Percentiles rank a stretch among this genome's conserved stretches.
Conservation (phyloP, 495 filamentous ascomycete species). For the Trichoderma erinaceum region DNA sequence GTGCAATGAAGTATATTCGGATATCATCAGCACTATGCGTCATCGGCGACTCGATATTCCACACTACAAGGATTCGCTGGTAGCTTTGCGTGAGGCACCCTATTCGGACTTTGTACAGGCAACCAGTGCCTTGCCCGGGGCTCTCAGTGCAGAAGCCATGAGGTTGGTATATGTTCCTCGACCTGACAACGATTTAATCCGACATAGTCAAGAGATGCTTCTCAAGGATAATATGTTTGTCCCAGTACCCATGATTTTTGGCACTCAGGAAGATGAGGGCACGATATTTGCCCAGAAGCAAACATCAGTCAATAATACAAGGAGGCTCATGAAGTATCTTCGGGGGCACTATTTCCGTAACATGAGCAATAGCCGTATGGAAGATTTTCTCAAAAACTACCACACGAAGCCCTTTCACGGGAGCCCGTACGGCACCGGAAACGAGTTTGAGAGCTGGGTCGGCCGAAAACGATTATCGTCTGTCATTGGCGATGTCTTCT, state of each 20-base stretch:
- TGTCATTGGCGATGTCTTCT: constrained; percentile 52
- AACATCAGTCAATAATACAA: constrained; percentile 41
- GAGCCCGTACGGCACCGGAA: constrained; percentile 48
- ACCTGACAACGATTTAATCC: constrained; percentile 41
- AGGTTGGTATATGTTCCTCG: constrained; percentile 26
- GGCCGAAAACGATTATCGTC: constrained; percentile 55
- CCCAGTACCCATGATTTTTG: constrained; percentile 32
- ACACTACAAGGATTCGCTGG: constrained; percentile 39
- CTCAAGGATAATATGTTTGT: constrained; percentile 29
- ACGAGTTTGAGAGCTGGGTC: constrained; percentile 49
- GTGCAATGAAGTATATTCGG: constrained; percentile 41
- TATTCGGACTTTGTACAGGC: constrained; percentile 47
- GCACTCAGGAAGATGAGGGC: constrained; percentile 37
- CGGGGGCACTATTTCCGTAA: constrained; percentile 36
- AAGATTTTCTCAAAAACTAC: constrained; percentile 41
- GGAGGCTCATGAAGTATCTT: constrained; percentile 42
- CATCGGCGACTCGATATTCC: too few relatives aligned
- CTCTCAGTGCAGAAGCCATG: constrained; percentile 36
- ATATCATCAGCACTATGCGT: too few relatives aligned
- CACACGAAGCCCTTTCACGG: constrained; percentile 33
- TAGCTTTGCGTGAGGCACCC: constrained; percentile 43
- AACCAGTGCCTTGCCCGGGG: constrained; percentile 44
- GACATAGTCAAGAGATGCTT: constrained; percentile 21
- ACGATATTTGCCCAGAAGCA: constrained; percentile 34
- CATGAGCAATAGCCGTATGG: constrained; percentile 23